Evolutionary conservation across 2,329 filamentous ascomycete species (phyloP).

Genomic region (Alternaria arbusti): DNA sequence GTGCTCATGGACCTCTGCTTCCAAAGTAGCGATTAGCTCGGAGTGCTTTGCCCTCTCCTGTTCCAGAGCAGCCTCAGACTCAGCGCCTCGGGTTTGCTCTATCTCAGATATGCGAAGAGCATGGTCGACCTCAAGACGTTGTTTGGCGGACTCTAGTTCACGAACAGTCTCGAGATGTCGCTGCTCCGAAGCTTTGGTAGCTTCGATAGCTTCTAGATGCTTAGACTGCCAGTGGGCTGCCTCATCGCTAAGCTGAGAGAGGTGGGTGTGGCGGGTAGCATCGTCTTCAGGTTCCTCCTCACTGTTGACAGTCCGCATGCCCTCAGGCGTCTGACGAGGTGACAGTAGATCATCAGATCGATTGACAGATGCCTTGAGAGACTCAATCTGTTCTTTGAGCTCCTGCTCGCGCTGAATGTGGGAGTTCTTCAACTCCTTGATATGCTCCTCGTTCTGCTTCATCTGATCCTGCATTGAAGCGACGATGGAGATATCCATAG

Average conservation of each 20-base stretch:
- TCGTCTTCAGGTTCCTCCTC: constrained; percentile 30
- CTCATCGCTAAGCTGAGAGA: constrained; percentile 73
- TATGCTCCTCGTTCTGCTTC: constrained; percentile 80
- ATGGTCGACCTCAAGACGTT: constrained; percentile 46
- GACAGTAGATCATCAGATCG: constrained; percentile 26
- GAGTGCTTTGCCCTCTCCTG: constrained; percentile 55
- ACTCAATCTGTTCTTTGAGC: constrained; percentile 73
- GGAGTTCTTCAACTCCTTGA: constrained; percentile 73
- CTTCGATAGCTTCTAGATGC: constrained; percentile 73
- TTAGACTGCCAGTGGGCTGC: constrained; percentile 76
- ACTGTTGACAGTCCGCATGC: constrained; percentile 5
- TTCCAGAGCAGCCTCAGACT: constrained; percentile 44
- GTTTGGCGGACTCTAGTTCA: constrained; percentile 71
- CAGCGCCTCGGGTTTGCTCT: constrained; percentile 36
- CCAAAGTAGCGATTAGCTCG: constrained; percentile 64
- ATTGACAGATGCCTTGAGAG: constrained; percentile 64
- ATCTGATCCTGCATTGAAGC: constrained; percentile 87
- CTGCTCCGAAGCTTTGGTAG: constrained; percentile 74
- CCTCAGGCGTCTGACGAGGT: constrained; percentile 15
- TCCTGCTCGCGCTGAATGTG: constrained; percentile 78
- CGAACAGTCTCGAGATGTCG: constrained; percentile 74
- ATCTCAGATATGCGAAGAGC: constrained; percentile 36
- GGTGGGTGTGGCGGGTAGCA: constrained; percentile 60
- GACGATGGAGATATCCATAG: constrained; percentile 90
- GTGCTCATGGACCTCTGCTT: constrained; percentile 80